Evolutionary conservation across 257 asterid species (phyloP), one percentile per base, ranked within the genome.

Genomic region (Solanum peruvianum): DNA sequence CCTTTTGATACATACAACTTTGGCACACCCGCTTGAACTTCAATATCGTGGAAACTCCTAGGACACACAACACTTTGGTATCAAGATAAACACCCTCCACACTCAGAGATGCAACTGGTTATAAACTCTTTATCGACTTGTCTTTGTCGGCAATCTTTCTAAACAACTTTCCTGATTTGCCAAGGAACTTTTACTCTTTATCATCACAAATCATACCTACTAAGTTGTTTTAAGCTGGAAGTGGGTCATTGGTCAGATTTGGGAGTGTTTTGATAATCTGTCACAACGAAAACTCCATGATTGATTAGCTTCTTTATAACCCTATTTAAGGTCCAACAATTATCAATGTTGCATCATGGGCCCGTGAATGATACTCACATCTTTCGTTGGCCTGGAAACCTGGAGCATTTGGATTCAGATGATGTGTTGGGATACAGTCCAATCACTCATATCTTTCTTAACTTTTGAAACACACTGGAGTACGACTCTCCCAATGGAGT

Each of bases 21-120:
- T 2, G 2, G 15, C 3, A n/a, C 11, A 23, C 6, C 70, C 0
- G 15, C 12, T 11, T 7, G 1, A 5, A 23, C 7, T 25, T 10
- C 7, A 9, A 62, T 0, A 2, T 31, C 33, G 3, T 31, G 33
- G 33, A 31, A 31, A 31, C 33, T 15, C 12, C 1, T 3, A 1
- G 1, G 31, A 62, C 15, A 62, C 3, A 23, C 3, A 23, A 23
- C 9, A 9, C 27, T 13, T 64, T 64, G 71, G 71, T 64, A 64
- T 64, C 33, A 64, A 25, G 16, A 6, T 25, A 5, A 15, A 62
- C 2, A 62, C 70, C 70, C n/a, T 62, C 33, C 6, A 64, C 8
- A 64, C 7, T 25, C 35, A 64, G 11, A 11, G 16, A 64, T 64
- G 35, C 16, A 1, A n/a, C 16, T 64, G 71, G 9, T 11, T 64